Evolutionary conservation across 306 rosid species (phyloP).

Genomic region (Castanopsis chinensis): DNA sequence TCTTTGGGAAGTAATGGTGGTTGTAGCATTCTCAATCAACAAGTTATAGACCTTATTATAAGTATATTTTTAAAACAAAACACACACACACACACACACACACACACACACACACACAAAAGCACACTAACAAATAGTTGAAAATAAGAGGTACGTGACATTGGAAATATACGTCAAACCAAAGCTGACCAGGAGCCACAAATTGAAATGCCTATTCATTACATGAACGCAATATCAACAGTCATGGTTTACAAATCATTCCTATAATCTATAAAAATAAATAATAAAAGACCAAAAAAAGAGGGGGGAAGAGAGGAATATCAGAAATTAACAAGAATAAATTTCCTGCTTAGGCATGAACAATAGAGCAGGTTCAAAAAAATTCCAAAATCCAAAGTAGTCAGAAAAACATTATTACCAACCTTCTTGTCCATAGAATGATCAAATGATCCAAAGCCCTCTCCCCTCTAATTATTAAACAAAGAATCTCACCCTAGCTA

Average conservation of each 20-base stretch:
- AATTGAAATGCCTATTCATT: constrained; percentile 29
- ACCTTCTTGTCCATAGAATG: constrained; percentile 51
- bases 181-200: constrained; percentile 7
- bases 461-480: constrained; percentile 58
- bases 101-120: too few relatives aligned
- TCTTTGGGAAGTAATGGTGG: too few relatives aligned
- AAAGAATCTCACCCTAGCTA: constrained; percentile 93
- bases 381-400: constrained; percentile 28
- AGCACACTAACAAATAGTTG: too few relatives aligned
- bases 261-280: constrained; percentile 37
- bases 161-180: not conserved
- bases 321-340: constrained; percentile 18
- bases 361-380: constrained; percentile 45
- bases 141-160: not conserved
- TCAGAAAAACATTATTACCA: constrained; percentile 49
- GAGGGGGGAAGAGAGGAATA: constrained; percentile 9
- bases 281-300: not conserved
- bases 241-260: constrained; percentile 54
- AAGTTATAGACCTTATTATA: too few relatives aligned
- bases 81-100: too few relatives aligned
- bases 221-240: constrained; percentile 42
- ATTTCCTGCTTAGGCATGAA: constrained; percentile 41
- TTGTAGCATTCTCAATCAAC: too few relatives aligned
- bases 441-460: constrained; percentile 57
- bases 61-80: too few relatives aligned